These are phyloP conservation scores for Fraxinus ornus DNA, from an alignment of 305 asterid species.

Conservation along the genomic window DNA sequence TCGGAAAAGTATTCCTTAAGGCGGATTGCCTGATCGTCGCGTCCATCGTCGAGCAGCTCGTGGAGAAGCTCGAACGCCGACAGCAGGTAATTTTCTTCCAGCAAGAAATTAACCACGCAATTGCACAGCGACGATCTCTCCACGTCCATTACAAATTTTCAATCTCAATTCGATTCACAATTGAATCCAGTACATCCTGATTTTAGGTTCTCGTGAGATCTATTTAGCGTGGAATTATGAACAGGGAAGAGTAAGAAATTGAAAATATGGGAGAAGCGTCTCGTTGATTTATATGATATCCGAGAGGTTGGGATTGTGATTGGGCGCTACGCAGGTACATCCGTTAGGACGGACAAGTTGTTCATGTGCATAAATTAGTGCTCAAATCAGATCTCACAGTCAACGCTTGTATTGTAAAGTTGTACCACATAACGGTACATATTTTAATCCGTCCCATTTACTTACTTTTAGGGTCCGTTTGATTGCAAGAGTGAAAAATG, in stretches of 20 bases:
- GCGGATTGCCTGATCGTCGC: slow-evolving; percentile 94
- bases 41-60: slow-evolving; percentile 97
- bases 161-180: slow-evolving; percentile 28
- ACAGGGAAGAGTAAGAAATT: slow-evolving; percentile 21
- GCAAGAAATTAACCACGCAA: slow-evolving; percentile 89
- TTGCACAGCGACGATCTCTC: slow-evolving; percentile 98
- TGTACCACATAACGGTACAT: background rate
- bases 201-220: slow-evolving; percentile 30
- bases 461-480: no score
- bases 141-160: slow-evolving; percentile 68
- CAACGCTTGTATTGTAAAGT: slow-evolving; percentile 12
- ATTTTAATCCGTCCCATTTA: no score
- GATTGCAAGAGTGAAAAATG: no score
- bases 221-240: slow-evolving; percentile 30
- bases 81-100: slow-evolving; percentile 89
- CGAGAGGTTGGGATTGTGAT: slow-evolving; percentile 3
- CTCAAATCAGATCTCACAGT: slow-evolving; percentile 1
- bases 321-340: slow-evolving; percentile 26
- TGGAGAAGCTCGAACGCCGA: slow-evolving; percentile 99
- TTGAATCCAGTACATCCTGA: slow-evolving; percentile 25
- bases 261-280: background rate
- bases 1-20: slow-evolving; percentile 88
- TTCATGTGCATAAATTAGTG: background rate
- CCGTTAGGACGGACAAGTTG: background rate
- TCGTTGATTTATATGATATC: slow-evolving; percentile 27